Evolutionary conservation across 2,329 filamentous ascomycete genomes (phyloP), one percentile per base, ranked within the genome.

Genomic region (Alternaria burnsii): DNA sequence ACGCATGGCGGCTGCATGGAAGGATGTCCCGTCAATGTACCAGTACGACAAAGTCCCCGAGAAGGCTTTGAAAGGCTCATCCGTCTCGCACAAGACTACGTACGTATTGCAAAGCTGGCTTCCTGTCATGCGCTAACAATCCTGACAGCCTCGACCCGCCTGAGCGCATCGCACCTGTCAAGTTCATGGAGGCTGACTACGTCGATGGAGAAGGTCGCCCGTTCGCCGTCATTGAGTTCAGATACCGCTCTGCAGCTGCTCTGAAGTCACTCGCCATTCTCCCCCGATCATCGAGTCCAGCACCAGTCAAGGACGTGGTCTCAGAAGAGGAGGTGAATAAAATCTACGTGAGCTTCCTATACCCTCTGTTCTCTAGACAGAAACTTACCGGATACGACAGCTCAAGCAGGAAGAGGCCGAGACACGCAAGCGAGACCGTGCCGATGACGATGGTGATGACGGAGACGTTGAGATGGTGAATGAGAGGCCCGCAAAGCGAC

Each of bases 191-290:
- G 5, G 52, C 38, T 5, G 46, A 61, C 20, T 32, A 55, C 18
- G 51, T 66, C 20, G 42, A 55, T 22, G 34, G 30, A 3, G 40
- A 22, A 20, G 34, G 55, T 3, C 24, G 51, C 7, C 58, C 63
- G 3, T 67, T 69, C n/a, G 66, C 56, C 12, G 60, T 54, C 3
- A 62, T 67, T 43, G 42, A 50, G 20, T 69, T 69, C 54, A 58
- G 62, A 9, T 70, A 70, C 32, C 62, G 66, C 6, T 70, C 66
- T 2, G n/a, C 20, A 61, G 61, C 48, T 42, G 54, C 61, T 10
- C 62, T 79, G 1, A 71, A 76, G 60, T 57, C 66, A 6, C 66
- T 78, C 7, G 40, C 58, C 18, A 66, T 79, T 14, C 65, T 78
- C 22, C 65, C 61, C 9, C 61, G 66, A 7, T 62, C 50, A 4